Evolutionary conservation across 2,329 filamentous ascomycete genomes (phyloP), one percentile per base, ranked within the genome.

Genomic region (Penicillium crustosum): DNA sequence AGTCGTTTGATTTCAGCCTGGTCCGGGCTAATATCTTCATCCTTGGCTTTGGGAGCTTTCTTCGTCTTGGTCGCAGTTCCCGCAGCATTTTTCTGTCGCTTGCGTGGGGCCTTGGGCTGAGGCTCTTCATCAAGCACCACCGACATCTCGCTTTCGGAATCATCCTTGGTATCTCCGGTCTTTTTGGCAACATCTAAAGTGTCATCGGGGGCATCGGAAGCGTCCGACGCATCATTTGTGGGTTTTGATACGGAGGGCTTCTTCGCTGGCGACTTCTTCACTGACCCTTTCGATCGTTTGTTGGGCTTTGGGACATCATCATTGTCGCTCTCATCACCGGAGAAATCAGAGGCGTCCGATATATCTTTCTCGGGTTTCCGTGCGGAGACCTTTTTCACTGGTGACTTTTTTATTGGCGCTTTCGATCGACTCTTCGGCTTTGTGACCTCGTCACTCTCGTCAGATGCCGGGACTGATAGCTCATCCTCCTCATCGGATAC

Each of bases 1-100:
- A 97, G 81, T 49, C 87, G 89, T 75, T 96, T 97, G 71, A 97
- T 89, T 72, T 96, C 90, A 4, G 84, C 86, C 58, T 91, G 86
- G 59, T 92, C 84, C 0, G 88, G 84, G 19, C 86, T 80, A 2
- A 78, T 65, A 9, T 79, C 68, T n/a, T 77, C 67, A 58, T 81
- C 80, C 19, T 81, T 82, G 17, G 72, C 53, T 66, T 78, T 76
- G 1, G 72, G 62, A 17, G 69, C 53, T 51, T 71, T 74, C 59
- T 72, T 73, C 64, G 71, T 71, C 36, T 72, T 69, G 62, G 73
- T 61, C 39, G 66, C 52, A 31, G 62, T 19, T 35, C 38, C 64
- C 17, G 62, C 71, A 61, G 58, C 60, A 39, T 64, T 70, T 59
- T 74, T 74, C 53, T 71, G 68, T 31, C 66, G 65, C 64, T 84